A percentile compares a stretch with the other conserved stretches of the same genome.
Evolutionary conservation across 768 basidiomycete species (phyloP).

Genomic region (Termitomyces sp.): DNA sequence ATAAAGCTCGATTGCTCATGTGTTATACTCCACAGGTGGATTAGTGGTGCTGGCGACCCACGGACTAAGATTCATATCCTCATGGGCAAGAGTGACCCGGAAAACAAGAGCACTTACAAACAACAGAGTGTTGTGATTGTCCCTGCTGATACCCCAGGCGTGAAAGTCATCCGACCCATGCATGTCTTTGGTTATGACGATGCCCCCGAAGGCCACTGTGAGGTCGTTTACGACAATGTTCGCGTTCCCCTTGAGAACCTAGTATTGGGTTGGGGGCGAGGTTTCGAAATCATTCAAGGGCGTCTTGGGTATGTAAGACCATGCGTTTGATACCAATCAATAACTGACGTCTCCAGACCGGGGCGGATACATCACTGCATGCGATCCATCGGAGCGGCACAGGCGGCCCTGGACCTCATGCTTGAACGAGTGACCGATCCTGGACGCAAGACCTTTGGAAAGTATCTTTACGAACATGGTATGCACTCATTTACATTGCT

Average conservation of each 20-base stretch:
- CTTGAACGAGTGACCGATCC: conserved; percentile 93
- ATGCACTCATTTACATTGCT: conserved; percentile 10
- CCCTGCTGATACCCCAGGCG: conserved; percentile 81
- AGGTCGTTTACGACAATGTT: conserved; percentile 92
- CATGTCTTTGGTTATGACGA: conserved; percentile 92
- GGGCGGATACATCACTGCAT: conserved; percentile 98
- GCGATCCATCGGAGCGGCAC: conserved; percentile 90
- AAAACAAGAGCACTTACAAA: conserved; percentile 65
- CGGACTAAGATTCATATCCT: conserved; percentile 87
- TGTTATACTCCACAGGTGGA: conserved; percentile 63
- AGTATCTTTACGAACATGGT: conserved; percentile 89
- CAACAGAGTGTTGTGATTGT: conserved; percentile 96
- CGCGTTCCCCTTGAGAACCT: conserved; percentile 80
- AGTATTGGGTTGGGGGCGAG: conserved; percentile 89
- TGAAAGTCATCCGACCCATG: conserved; percentile 90
- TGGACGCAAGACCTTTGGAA: conserved; percentile 88
- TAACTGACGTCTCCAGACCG: conserved; percentile 42
- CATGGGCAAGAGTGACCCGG: conserved; percentile 91
- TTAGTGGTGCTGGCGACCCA: conserved; percentile 94
- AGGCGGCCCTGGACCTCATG: conserved; percentile 80
- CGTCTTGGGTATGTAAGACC: conserved; percentile 68
- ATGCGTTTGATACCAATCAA: not conserved
- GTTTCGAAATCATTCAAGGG: conserved; percentile 98
- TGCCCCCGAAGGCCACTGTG: conserved; percentile 95
- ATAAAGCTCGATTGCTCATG: not conserved